Base-by-base conservation (phyloP, 306 rosid genomes). In the Vicia villosa region DNA sequence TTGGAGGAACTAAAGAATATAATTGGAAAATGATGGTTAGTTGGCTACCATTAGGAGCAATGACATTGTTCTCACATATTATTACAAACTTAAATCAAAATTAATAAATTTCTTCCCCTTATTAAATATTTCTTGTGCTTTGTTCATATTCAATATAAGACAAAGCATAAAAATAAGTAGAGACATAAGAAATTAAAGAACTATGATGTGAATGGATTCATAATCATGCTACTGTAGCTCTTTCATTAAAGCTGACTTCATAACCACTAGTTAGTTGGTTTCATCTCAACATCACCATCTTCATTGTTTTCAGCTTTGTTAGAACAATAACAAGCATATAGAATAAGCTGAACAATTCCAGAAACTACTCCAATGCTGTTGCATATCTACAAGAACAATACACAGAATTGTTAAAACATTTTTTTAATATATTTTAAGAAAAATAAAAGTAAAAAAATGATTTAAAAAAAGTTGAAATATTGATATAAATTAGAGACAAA, bases 361-460 rank as follows among this genome's bases (percentile, higher is more conserved):
- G 85, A 78, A 2, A 86, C 0, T 55, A 86, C 89, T 19, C 96
- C 98, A 0, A 92, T 21, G 7, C 92, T 43, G 11, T 89, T 92
- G 80, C 98, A 81, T 1, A 84, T 70, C 96, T 92, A 83, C 75
- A 78, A 66, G 6, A 75, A 14, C n/a, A 64, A 41, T 45, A 5
- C 42, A 28, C 13, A 3, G 6, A 24, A 21, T 11, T 52, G 22
- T 11, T 10, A 21, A 21, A 52, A 21, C 59, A 46, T 43, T 4
- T 12, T 42, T 42, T 32, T 8, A 32, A 32, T 32, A 32, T 32
- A 32, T 32, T 32, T 32, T 32, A 32, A 32, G 8, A 32, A 32
- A 30, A 30, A 30, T 30, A 30, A 5, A 30, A 30, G 36, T 5
- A 30, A 28, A 28, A 3, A 30, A 5, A 2, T 5, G 0, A 0